Percentiles rank a stretch among this genome's conserved stretches.
phyloP scores from a whole-genome alignment of 371 early-diverging fungal genomes.

The Lichtheimia hyalospora region DNA sequence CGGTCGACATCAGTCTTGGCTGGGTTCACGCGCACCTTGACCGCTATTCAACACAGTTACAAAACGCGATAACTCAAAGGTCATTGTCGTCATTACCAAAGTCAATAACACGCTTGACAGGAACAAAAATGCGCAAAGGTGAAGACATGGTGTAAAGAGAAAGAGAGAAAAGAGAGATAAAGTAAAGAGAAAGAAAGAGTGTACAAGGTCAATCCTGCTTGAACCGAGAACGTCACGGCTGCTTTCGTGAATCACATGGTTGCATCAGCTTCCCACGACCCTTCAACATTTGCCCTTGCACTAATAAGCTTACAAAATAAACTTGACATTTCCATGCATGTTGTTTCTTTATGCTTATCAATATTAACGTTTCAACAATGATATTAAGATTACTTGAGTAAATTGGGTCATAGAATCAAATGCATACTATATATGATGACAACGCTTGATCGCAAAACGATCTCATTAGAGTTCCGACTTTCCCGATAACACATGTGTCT shows the following conservation, averaged over 20 bases:
- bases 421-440: too few relatives aligned
- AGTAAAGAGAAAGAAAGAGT: neutral
- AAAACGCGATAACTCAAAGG: neutral
- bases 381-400: too few relatives aligned
- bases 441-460: too few relatives aligned
- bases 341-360: too few relatives aligned
- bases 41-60: constrained; percentile 47
- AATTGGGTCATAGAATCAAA: too few relatives aligned
- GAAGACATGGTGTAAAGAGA: constrained; percentile 60
- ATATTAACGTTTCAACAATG: too few relatives aligned
- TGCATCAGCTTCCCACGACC: too few relatives aligned
- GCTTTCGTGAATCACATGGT: neutral
- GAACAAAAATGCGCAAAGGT: constrained; percentile 81
- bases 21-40: constrained; percentile 95
- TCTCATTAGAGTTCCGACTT: too few relatives aligned
- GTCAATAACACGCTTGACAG: constrained; percentile 97
- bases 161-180: neutral
- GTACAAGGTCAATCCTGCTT: neutral
- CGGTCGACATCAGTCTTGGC: constrained; percentile 92
- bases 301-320: too few relatives aligned
- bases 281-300: too few relatives aligned
- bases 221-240: neutral
- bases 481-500: too few relatives aligned
- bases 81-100: constrained; percentile 56
- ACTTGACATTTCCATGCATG: too few relatives aligned